A percentile compares a stretch with the other conserved stretches of the same genome.
phyloP scores from a whole-genome alignment of 2,329 filamentous ascomycete genomes.

The Neoscytalidium dimidiatum region DNA sequence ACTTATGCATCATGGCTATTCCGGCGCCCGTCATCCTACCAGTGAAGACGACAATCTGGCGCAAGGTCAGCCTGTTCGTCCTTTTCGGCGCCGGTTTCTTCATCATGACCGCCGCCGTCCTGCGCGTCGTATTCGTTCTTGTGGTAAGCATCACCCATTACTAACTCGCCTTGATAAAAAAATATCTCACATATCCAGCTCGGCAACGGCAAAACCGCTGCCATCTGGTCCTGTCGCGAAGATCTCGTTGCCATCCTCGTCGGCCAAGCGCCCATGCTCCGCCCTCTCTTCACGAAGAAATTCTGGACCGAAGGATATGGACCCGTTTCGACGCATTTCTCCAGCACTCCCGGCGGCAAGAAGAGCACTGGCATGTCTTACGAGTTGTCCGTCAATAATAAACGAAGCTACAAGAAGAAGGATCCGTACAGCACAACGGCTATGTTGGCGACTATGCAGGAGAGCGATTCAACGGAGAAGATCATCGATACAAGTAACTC shows the following conservation, averaged over 20 bases:
- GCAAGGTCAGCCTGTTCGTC: constrained; percentile 34
- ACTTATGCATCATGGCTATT: constrained; percentile 39
- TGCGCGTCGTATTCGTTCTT: constrained; percentile 33
- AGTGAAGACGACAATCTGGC: constrained; percentile 30
- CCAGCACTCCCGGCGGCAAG: neutral
- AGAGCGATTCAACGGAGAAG: constrained; percentile 23
- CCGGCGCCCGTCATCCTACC: constrained; percentile 37
- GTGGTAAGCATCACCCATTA: constrained; percentile 25
- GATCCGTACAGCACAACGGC: constrained; percentile 24
- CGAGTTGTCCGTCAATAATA: neutral
- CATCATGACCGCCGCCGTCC: constrained; percentile 33
- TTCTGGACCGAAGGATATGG: constrained; percentile 21
- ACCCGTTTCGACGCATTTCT: constrained; percentile 9
- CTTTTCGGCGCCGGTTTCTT: constrained; percentile 39
- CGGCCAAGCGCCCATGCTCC: constrained; percentile 40
- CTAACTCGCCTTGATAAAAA: neutral
- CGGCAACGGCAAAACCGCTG: constrained; percentile 25
- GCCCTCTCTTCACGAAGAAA: constrained; percentile 27
- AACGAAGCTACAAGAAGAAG: constrained; percentile 1
- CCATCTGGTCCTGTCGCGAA: constrained; percentile 44
- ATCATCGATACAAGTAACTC: constrained; percentile 17
- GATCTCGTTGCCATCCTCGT: constrained; percentile 43
- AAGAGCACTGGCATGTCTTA: neutral
- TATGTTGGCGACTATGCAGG: constrained; percentile 22
- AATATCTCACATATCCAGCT: constrained; percentile 9